Conservation (phyloP, 495 filamentous ascomycete species). For the Umbilicaria muhlenbergii region DNA sequence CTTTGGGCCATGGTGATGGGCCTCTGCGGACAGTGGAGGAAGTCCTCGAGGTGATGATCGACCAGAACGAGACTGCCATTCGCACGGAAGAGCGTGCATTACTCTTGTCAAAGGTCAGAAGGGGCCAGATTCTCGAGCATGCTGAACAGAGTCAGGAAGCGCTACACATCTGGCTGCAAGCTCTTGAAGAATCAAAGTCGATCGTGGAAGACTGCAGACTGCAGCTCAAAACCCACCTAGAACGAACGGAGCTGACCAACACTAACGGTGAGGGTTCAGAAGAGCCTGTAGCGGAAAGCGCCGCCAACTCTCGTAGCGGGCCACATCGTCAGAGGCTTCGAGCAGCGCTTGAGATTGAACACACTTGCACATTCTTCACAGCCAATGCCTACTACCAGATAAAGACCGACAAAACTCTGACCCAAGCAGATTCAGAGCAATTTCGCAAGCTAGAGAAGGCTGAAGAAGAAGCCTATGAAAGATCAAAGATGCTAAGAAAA, state of each 20-base stretch:
- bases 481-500: slow-evolving; percentile 57
- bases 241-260: slow-evolving; percentile 11
- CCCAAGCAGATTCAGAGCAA: slow-evolving; percentile 44
- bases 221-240: slow-evolving; percentile 37
- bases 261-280: slow-evolving; percentile 22
- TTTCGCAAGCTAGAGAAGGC: slow-evolving; percentile 47
- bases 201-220: slow-evolving; percentile 50
- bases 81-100: slow-evolving; percentile 50
- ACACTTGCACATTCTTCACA: slow-evolving; percentile 70
- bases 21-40: slow-evolving; percentile 67
- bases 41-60: slow-evolving; percentile 79
- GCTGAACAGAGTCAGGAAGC: slow-evolving; percentile 40
- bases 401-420: slow-evolving; percentile 49
- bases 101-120: slow-evolving; percentile 41
- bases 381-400: slow-evolving; percentile 73
- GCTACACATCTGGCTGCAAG: slow-evolving; percentile 47
- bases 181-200: slow-evolving; percentile 32
- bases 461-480: slow-evolving; percentile 59
- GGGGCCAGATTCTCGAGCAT: slow-evolving; percentile 64
- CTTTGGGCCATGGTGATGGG: slow-evolving; percentile 45
- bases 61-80: slow-evolving; percentile 49
- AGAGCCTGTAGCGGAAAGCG: slow-evolving; percentile 12
- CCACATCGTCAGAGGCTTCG: slow-evolving; percentile 52
- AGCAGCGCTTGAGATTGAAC: slow-evolving; percentile 59
- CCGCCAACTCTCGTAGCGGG: slow-evolving; percentile 33